Base-by-base conservation (phyloP, 192 early-diverging fungal genomes). In the Entophlyctis helioformis region DNA sequence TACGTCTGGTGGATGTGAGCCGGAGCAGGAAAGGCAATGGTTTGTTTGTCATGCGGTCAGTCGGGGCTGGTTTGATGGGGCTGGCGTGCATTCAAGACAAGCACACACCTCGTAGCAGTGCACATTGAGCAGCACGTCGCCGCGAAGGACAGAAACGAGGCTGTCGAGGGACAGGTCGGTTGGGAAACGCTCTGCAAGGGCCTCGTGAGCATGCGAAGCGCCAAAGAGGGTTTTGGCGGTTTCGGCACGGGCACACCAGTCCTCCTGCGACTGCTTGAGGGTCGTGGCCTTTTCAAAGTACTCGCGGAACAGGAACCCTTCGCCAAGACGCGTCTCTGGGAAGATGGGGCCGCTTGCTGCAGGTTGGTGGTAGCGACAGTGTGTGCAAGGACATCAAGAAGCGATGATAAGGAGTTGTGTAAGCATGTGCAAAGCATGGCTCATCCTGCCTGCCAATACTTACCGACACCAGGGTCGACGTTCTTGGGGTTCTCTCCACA, bases 401-500 rank as follows among this genome's bases (percentile, higher is more conserved):
- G 21, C 22, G n/a, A n/a, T n/a, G n/a, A n/a, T n/a, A n/a, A n/a
- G n/a, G n/a, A n/a, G n/a, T n/a, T n/a, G n/a, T n/a, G n/a, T n/a
- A n/a, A n/a, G n/a, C n/a, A n/a, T n/a, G n/a, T n/a, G n/a, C n/a
- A n/a, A n/a, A n/a, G n/a, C n/a, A n/a, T n/a, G n/a, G n/a, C n/a
- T n/a, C n/a, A n/a, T n/a, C n/a, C n/a, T n/a, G n/a, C n/a, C n/a
- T n/a, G n/a, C n/a, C n/a, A n/a, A n/a, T n/a, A n/a, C n/a, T 21
- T 27, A 33, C 48, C 54, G 26, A 49, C 27, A 42, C 26, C 25
- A 13, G 64, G 66, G 35, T 69, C 76, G 32, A 42, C 24, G 16
- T 43, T 15, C 56, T 79, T 86, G 26, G 81, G 67, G 62, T 86
- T 87, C 54, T 87, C 85, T 24, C 85, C 84, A 45, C 85, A 87